These are phyloP conservation scores for Durusdinium trenchii DNA, from an alignment of 73 alveolate genomes.

Conservation along the genomic window DNA sequence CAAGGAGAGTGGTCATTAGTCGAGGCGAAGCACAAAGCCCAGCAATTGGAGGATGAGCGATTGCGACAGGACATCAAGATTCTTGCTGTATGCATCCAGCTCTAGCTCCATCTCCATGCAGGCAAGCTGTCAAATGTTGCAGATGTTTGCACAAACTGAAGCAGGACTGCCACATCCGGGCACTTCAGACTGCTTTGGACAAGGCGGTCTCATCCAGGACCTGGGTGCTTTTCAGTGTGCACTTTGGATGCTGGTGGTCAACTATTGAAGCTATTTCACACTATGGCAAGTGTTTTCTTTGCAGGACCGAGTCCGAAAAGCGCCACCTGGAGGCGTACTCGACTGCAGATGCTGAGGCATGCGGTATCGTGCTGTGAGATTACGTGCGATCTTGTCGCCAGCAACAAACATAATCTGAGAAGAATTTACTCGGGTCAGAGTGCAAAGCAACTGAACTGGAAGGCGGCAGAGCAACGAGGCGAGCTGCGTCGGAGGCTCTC, in stretches of 20 bases:
- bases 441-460: background rate
- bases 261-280: background rate
- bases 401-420: too few relatives aligned
- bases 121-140: background rate
- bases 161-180: conserved; percentile 82
- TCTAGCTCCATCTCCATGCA: background rate
- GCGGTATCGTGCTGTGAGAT: too few relatives aligned
- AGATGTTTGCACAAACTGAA: background rate
- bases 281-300: background rate
- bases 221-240: background rate
- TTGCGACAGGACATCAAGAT: conserved; percentile 41
- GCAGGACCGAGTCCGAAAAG: conserved; percentile 70
- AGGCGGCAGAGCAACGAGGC: conserved; percentile 88
- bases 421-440: too few relatives aligned
- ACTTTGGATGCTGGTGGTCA: background rate
- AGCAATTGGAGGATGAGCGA: conserved; percentile 89
- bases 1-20: conserved; percentile 78
- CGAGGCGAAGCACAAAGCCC: conserved; percentile 72
- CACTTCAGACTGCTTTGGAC: conserved; percentile 73
- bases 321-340: conserved; percentile 79
- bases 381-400: too few relatives aligned
- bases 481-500: conserved; percentile 80
- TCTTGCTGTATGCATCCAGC: background rate
- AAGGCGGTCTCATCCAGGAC: conserved; percentile 85
- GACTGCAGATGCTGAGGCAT: conserved; percentile 80